Base-by-base conservation (phyloP, 2,329 filamentous ascomycete genomes). In the Zymoseptoria pseudotritici region DNA sequence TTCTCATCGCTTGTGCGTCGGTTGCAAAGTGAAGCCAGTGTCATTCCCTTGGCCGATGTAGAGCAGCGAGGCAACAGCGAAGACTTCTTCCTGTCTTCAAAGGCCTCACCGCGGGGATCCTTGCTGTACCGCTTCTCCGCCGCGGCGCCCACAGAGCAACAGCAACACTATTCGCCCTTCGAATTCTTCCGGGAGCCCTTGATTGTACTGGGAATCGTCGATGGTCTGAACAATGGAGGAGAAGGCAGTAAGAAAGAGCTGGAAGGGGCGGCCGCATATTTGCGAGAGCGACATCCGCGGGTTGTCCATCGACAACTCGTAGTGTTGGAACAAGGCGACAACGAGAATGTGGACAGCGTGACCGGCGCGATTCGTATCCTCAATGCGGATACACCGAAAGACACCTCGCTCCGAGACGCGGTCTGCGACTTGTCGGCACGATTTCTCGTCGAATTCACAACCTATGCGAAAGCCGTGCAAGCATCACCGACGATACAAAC, bases 61-160 rank as follows among this genome's bases (percentile, higher is more conserved):
- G 61, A 64, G 19, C 62, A 58, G 7, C 59, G 56, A 20, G 26
- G 57, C 19, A 49, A 56, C 10, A 53, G 53, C 22, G 58, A 63
- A 24, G 56, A 59, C 52, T 60, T 61, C 55, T 61, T 67, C 26
- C 65, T 97, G 76, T 96, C 91, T 60, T 93, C 93, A 50, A 79
- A 94, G 69, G 90, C 89, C 13, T 96, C 94, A 74, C 91, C 91
- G 10, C 84, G 86, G 67, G 93, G 93, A 62, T 86, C 87, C 70
- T 88, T 97, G 62, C 82, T 97, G 69, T 97, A 94, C 80, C 89
- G 96, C 73, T 83, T 97, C 63, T 86, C 89, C 60, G 91, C 89
- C 62, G 87, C 91, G 69, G 80, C 88, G 58, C 88, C 91, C 22
- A 86, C 89, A n/a, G 82, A 86, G 31, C 90, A 90, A 31, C 90